Evolutionary conservation across 495 filamentous ascomycete species (phyloP).

Genomic region (Xylaria acuta): DNA sequence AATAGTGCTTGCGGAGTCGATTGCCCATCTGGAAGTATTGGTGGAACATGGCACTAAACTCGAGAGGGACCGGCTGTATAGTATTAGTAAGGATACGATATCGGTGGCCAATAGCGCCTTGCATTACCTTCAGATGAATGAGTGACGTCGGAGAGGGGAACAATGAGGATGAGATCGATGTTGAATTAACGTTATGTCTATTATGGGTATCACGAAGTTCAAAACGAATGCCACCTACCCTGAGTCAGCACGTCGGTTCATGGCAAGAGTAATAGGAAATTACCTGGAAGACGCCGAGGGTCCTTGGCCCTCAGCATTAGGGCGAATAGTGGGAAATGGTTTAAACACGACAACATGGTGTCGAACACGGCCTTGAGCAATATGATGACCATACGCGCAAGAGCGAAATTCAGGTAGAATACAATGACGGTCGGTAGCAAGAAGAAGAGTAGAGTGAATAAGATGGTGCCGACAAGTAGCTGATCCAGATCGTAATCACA

Average conservation of each 20-base stretch:
- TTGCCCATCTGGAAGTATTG: slow-evolving; percentile 95
- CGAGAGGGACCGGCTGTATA: slow-evolving; percentile 80
- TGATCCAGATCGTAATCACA: slow-evolving; percentile 99
- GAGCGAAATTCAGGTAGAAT: slow-evolving; percentile 96
- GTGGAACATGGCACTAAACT: slow-evolving; percentile 91
- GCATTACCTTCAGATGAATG: slow-evolving; percentile 75
- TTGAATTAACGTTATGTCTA: slow-evolving; percentile 48
- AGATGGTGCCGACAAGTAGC: slow-evolving; percentile 91
- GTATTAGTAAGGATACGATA: slow-evolving; percentile 25
- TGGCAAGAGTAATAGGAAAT: slow-evolving; percentile 10
- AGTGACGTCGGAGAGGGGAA: slow-evolving; percentile 66
- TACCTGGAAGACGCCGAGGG: slow-evolving; percentile 83
- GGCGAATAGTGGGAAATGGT: slow-evolving; percentile 98
- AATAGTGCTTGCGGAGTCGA: slow-evolving; percentile 92
- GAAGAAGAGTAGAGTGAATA: slow-evolving; percentile 96
- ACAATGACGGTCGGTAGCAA: slow-evolving; percentile 92
- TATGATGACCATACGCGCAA: slow-evolving; percentile 93
- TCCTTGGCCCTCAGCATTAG: slow-evolving; percentile 97
- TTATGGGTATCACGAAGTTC: slow-evolving; percentile 79
- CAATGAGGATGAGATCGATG: slow-evolving; percentile 24
- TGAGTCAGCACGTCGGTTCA: slow-evolving; percentile 18
- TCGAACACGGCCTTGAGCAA: slow-evolving; percentile 87
- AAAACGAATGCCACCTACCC: slow-evolving; percentile 82
- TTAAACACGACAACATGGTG: slow-evolving; percentile 89
- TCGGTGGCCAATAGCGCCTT: slow-evolving; percentile 1